Evolutionary conservation across 2,329 filamentous ascomycete species (phyloP).

Genomic region (Xylariaceae sp.): DNA sequence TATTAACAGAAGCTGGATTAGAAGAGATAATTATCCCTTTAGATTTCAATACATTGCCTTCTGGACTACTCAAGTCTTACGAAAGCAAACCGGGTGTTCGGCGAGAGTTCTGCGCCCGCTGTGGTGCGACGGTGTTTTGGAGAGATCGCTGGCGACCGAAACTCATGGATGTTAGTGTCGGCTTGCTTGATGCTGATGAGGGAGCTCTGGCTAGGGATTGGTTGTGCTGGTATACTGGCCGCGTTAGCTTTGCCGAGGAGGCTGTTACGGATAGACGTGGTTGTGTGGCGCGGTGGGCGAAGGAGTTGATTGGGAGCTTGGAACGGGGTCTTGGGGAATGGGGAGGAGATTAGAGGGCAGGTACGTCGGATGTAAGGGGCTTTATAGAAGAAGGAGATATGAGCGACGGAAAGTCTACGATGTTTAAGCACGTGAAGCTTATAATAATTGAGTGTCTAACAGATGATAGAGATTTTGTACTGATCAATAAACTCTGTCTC

Average conservation of each 20-base stretch:
- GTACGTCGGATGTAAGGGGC: background rate
- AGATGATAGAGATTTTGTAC: too few relatives aligned
- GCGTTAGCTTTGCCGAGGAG: constrained; percentile 59
- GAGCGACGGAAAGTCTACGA: too few relatives aligned
- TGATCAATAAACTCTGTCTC: too few relatives aligned
- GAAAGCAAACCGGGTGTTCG: constrained; percentile 49
- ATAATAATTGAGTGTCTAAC: too few relatives aligned
- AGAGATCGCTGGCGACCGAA: constrained; percentile 48
- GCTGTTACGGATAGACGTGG: constrained; percentile 32
- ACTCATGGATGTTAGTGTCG: constrained; percentile 61
- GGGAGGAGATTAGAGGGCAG: background rate
- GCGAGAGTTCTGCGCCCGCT: constrained; percentile 59
- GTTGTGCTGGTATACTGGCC: constrained; percentile 58
- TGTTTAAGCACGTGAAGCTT: too few relatives aligned
- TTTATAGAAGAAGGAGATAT: too few relatives aligned
- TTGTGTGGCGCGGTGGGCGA: constrained; percentile 24
- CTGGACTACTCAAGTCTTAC: constrained; percentile 48
- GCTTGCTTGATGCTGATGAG: constrained; percentile 47
- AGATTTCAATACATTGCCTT: constrained; percentile 34
- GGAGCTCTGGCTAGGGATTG: constrained; percentile 54
- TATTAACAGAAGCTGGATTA: too few relatives aligned
- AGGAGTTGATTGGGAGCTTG: constrained; percentile 25
- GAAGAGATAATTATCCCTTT: too few relatives aligned
- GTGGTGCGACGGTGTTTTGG: constrained; percentile 64
- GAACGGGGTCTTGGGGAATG: constrained; percentile 18